A percentile compares a stretch with the other conserved stretches of the same genome.
Evolutionary conservation across 2,329 filamentous ascomycete genomes (phyloP).

Genomic region (Xylaria multiplex): DNA sequence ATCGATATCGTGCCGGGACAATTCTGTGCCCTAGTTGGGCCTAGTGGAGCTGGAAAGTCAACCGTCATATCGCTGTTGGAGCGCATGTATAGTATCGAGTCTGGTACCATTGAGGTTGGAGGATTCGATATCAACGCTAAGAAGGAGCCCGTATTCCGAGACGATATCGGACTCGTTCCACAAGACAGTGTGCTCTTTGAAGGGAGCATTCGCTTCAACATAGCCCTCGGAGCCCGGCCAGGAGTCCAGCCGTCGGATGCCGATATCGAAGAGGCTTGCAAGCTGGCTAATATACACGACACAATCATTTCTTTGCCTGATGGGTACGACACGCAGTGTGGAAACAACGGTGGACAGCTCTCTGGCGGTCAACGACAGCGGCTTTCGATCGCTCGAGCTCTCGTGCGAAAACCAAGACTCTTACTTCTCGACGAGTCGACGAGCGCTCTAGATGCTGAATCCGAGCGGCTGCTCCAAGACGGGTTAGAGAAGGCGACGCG

Average conservation of each 20-base stretch:
- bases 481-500: slow-evolving; percentile 68
- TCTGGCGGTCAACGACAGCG: slow-evolving; percentile 85
- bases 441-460: slow-evolving; percentile 77
- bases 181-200: slow-evolving; percentile 69
- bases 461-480: slow-evolving; percentile 72
- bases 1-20: slow-evolving; percentile 52
- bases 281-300: slow-evolving; percentile 76
- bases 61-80: slow-evolving; percentile 61
- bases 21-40: slow-evolving; percentile 57
- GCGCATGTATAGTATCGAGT: slow-evolving; percentile 63
- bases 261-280: slow-evolving; percentile 74
- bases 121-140: slow-evolving; percentile 57
- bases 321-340: slow-evolving; percentile 72
- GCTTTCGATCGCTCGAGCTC: slow-evolving; percentile 79
- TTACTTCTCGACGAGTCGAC: slow-evolving; percentile 86
- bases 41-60: slow-evolving; percentile 59
- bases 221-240: slow-evolving; percentile 64
- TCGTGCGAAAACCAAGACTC: slow-evolving; percentile 76
- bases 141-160: slow-evolving; percentile 58
- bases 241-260: slow-evolving; percentile 64
- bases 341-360: slow-evolving; percentile 78
- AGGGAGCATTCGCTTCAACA: slow-evolving; percentile 66
- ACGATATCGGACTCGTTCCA: slow-evolving; percentile 65
- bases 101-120: slow-evolving; percentile 63
- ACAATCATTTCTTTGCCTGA: slow-evolving; percentile 70